Conservation (phyloP, 1,284 basidiomycete species). For the Trichosporon faecale region DNA sequence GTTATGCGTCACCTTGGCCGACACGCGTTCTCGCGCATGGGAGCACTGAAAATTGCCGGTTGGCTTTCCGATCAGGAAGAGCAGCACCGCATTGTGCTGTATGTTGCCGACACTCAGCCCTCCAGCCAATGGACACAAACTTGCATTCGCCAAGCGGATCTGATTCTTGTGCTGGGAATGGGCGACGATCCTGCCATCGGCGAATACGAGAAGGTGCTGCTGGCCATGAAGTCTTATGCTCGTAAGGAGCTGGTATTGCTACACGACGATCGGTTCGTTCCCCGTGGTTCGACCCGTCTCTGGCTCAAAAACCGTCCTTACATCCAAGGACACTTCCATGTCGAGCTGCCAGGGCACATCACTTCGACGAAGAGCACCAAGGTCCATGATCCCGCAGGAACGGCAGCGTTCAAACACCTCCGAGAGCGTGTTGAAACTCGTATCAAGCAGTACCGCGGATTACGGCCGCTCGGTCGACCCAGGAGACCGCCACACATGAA, state of each 20-base stretch:
- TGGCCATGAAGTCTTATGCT: constrained; percentile 94
- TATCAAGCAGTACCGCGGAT: constrained; percentile 79
- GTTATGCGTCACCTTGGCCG: constrained; percentile 83
- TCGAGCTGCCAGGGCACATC: constrained; percentile 56
- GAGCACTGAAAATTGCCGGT: constrained; percentile 85
- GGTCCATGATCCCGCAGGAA: constrained; percentile 79
- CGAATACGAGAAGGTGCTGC: constrained; percentile 81
- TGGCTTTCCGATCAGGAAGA: constrained; percentile 94
- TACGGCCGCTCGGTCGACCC: constrained; percentile 65
- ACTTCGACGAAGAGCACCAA: constrained; percentile 59
- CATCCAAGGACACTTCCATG: constrained; percentile 58
- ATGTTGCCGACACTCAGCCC: constrained; percentile 89
- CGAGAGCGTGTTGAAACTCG: constrained; percentile 86
- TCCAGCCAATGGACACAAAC: constrained; percentile 95
- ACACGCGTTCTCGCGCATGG: constrained; percentile 90
- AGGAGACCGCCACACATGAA: constrained; percentile 75
- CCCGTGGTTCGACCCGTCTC: constrained; percentile 86
- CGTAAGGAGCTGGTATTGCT: constrained; percentile 93
- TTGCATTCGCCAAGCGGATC: constrained; percentile 94
- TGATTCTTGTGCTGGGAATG: constrained; percentile 93
- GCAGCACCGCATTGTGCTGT: constrained; percentile 82
- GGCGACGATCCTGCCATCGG: constrained; percentile 83
- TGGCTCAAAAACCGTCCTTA: constrained; percentile 97
- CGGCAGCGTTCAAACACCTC: constrained; percentile 70
- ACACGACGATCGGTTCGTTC: constrained; percentile 85